phyloP scores from a whole-genome alignment of 75 land plant genomes.

The Pseudotsuga menziesii region DNA sequence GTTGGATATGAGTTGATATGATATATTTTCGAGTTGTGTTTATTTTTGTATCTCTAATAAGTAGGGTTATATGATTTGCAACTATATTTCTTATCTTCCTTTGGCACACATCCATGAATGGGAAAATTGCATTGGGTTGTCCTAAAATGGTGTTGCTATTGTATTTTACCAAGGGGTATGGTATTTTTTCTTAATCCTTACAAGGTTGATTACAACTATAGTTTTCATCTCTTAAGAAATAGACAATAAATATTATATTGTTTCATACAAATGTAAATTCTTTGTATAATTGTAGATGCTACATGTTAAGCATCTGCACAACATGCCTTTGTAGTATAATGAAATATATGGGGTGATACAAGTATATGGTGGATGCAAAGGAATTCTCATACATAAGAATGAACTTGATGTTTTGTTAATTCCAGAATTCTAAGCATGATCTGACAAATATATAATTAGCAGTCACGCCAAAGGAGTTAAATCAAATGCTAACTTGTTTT shows the following conservation, averaged over 20 bases:
- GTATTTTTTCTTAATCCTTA: not conserved
- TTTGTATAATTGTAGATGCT: not conserved
- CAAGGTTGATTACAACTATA: not conserved
- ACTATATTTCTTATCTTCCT: constrained; percentile 95
- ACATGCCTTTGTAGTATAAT: not conserved
- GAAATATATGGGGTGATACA: not conserved
- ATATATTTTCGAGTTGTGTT: not conserved
- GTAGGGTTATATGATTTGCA: constrained; percentile 20
- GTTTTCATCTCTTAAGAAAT: not conserved
- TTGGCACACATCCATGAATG: constrained; percentile 98
- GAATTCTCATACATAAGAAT: not conserved
- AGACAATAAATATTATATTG: not conserved
- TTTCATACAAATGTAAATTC: not conserved
- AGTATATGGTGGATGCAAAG: not conserved
- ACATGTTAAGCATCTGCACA: not conserved
- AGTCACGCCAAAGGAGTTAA: not conserved
- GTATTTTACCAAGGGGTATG: constrained; percentile 99
- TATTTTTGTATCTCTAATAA: not conserved
- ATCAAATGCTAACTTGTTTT: not conserved
- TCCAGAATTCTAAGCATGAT: not conserved
- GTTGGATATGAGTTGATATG: not conserved
- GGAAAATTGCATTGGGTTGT: constrained; percentile 51
- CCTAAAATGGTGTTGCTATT: constrained; percentile 72
- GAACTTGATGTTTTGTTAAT: not conserved
- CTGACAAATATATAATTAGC: not conserved